phyloP scores from a whole-genome alignment of 805 yeast species.

The Debaryomyces prosopidis region DNA sequence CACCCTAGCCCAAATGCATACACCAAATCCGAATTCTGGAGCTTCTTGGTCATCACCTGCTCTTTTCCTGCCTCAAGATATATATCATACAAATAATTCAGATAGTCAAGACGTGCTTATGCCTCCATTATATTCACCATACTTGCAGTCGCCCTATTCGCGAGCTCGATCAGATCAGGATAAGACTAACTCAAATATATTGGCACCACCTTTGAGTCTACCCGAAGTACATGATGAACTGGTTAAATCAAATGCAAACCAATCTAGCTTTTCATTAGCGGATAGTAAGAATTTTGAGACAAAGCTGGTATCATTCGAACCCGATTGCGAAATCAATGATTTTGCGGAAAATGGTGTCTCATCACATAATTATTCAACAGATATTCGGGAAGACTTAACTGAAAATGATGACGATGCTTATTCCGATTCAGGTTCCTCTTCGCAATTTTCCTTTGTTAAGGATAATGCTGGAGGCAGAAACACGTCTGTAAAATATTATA shows the following conservation, averaged over 20 bases:
- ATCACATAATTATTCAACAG: background rate
- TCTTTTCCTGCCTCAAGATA: background rate
- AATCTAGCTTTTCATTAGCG: constrained; percentile 8
- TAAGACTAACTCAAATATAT: background rate
- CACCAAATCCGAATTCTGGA: background rate
- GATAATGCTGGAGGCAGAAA: constrained; percentile 44
- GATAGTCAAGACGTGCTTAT: background rate
- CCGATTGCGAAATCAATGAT: background rate
- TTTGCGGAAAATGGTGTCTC: background rate
- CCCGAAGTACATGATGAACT: constrained; percentile 4
- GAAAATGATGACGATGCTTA: constrained; percentile 4
- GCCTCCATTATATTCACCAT: background rate
- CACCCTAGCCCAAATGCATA: background rate
- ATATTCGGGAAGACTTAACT: background rate
- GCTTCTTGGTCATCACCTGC: background rate
- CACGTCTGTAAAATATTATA: constrained; percentile 45
- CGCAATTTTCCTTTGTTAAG: constrained; percentile 43
- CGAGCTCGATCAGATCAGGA: background rate
- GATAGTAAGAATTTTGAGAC: constrained; percentile 12
- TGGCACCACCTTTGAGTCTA: background rate
- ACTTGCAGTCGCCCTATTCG: background rate
- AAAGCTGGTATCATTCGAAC: constrained; percentile 8
- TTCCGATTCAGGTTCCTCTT: constrained; percentile 24
- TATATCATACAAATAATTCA: background rate
- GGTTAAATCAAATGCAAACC: background rate